Conservation (phyloP, 73 alveolate species). For the Breviolum minutum region DNA sequence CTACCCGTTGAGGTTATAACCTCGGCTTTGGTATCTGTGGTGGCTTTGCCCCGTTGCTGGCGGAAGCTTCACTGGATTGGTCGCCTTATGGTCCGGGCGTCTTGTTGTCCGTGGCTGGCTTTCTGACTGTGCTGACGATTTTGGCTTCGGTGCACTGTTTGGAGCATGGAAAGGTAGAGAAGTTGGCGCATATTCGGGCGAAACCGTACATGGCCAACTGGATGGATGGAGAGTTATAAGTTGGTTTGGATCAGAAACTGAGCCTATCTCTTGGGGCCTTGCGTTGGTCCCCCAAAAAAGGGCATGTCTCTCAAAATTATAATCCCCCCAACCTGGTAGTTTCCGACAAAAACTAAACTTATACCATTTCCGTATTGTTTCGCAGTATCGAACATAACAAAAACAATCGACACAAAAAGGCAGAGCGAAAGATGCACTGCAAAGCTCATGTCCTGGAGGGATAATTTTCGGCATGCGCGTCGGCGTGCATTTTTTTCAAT, state of each 20-base stretch:
- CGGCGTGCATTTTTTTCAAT: too few species aligned
- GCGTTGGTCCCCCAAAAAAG: too few species aligned
- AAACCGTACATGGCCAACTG: slow-evolving; percentile 48
- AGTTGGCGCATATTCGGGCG: slow-evolving; percentile 55
- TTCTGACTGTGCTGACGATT: neutral
- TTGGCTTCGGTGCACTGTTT: neutral
- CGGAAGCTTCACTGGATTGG: slow-evolving; percentile 55
- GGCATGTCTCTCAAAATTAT: too few species aligned
- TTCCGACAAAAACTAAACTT: too few species aligned
- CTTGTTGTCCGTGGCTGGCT: slow-evolving; percentile 50
- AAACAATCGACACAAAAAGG: too few species aligned
- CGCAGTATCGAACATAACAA: too few species aligned
- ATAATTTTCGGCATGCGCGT: too few species aligned
- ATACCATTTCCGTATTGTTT: too few species aligned
- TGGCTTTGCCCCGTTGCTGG: slow-evolving; percentile 65
- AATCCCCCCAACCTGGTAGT: too few species aligned
- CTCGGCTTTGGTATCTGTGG: slow-evolving; percentile 74
- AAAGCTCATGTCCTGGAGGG: too few species aligned
- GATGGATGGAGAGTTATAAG: slow-evolving; percentile 3
- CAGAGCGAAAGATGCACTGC: too few species aligned
- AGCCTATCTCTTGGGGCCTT: too few species aligned
- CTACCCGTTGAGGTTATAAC: slow-evolving; percentile 19
- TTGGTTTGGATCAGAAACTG: neutral
- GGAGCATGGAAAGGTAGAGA: slow-evolving; percentile 13
- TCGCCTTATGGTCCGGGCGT: slow-evolving; percentile 50